phyloP scores from a whole-genome alignment of 495 filamentous ascomycete genomes.

The Penicillium cinerascens region DNA sequence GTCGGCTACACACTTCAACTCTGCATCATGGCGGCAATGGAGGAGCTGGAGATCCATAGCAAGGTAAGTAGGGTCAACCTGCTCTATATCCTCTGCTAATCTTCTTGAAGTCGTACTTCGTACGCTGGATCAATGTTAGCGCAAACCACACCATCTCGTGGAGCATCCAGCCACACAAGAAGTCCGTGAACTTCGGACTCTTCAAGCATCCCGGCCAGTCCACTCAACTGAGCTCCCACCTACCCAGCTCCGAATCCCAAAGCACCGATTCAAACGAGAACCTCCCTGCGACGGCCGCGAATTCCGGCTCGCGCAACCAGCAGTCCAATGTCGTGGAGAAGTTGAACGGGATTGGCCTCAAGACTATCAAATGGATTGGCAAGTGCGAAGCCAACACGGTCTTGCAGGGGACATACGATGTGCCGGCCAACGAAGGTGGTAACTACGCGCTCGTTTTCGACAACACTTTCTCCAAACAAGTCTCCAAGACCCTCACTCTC shows the following conservation, averaged over 20 bases:
- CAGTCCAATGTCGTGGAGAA: slow-evolving; percentile 70
- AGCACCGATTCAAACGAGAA: slow-evolving; percentile 45
- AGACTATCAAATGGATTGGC: slow-evolving; percentile 81
- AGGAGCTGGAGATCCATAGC: slow-evolving; percentile 96
- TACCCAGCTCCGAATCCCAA: slow-evolving; percentile 40
- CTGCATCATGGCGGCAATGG: slow-evolving; percentile 78
- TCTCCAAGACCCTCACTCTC: slow-evolving; percentile 90
- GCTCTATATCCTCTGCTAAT: not conserved
- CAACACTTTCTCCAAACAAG: slow-evolving; percentile 96
- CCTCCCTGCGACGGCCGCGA: slow-evolving; percentile 29
- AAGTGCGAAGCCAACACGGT: slow-evolving; percentile 96
- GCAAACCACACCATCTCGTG: slow-evolving; percentile 90
- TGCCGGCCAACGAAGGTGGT: slow-evolving; percentile 65
- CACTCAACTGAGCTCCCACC: slow-evolving; percentile 46
- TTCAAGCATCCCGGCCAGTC: slow-evolving; percentile 87
- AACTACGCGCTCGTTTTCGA: slow-evolving; percentile 98
- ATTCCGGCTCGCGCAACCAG: slow-evolving; percentile 36
- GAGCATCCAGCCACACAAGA: slow-evolving; percentile 96
- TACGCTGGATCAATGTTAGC: slow-evolving; percentile 92
- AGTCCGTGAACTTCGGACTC: slow-evolving; percentile 95
- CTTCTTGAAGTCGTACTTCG: slow-evolving; percentile 82
- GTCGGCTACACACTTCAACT: slow-evolving; percentile 5
- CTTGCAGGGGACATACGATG: slow-evolving; percentile 85
- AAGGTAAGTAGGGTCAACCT: slow-evolving; percentile 62
- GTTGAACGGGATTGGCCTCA: slow-evolving; percentile 78